phyloP scores from a whole-genome alignment of 306 rosid species.

The Acacia confusa region DNA sequence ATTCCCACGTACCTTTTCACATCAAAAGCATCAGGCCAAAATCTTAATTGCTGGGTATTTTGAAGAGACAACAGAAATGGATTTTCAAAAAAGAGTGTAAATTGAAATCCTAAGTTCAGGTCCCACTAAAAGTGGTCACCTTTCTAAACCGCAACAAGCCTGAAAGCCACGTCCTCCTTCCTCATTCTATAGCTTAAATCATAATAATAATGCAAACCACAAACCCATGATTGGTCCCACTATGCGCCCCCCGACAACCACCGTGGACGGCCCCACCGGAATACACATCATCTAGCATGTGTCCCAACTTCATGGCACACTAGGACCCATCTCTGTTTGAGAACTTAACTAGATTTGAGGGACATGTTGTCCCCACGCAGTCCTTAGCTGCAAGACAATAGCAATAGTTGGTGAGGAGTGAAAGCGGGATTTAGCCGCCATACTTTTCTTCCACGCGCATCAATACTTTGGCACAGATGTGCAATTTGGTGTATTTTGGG shows the following conservation, averaged over 20 bases:
- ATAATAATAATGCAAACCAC: constrained; percentile 44
- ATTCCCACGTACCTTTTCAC: constrained; percentile 25
- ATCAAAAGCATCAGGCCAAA: constrained; percentile 34
- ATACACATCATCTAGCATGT: constrained; percentile 78
- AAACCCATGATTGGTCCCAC: constrained; percentile 79
- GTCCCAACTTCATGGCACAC: constrained; percentile 68
- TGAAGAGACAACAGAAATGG: constrained; percentile 30
- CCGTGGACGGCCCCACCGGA: constrained; percentile 58
- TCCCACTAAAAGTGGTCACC: constrained; percentile 44
- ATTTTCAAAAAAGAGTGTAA: constrained; percentile 14
- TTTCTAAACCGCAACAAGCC: constrained; percentile 36
- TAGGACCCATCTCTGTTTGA: constrained; percentile 53
- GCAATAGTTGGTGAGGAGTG: constrained; percentile 43
- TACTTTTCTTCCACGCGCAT: constrained; percentile 60
- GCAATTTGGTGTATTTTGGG: constrained; percentile 29
- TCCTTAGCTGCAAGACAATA: constrained; percentile 52
- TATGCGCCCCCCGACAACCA: constrained; percentile 75
- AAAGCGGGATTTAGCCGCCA: constrained; percentile 68
- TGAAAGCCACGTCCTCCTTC: constrained; percentile 29
- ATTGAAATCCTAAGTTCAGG: constrained; percentile 35
- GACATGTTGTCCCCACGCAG: constrained; percentile 69
- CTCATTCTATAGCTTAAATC: constrained; percentile 43
- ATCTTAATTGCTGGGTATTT: constrained; percentile 28
- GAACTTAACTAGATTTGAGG: constrained; percentile 31
- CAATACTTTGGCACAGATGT: constrained; percentile 47